Percentiles rank a stretch among this genome's conserved stretches.
Evolutionary conservation across 202 grass and related monocot genomes (phyloP).

Genomic region (Tripidium arundinaceum): DNA sequence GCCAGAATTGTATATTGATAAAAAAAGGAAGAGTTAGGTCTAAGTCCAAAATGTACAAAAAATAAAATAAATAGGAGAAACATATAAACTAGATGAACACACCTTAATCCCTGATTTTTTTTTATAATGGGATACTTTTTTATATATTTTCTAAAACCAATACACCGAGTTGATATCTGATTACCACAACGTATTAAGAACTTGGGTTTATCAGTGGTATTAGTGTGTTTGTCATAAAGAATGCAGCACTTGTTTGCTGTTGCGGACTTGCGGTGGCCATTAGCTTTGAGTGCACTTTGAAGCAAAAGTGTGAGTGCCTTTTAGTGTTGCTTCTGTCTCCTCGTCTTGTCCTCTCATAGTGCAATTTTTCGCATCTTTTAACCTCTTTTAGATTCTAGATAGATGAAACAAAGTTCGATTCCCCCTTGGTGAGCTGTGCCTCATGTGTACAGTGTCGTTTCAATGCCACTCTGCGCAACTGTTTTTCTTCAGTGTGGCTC

Average conservation of each 20-base stretch:
- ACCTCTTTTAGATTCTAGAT: conserved; percentile 22
- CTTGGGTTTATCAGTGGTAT: not conserved
- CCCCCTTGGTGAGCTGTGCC: conserved; percentile 20
- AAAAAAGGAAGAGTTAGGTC: not conserved
- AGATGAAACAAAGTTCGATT: conserved; percentile 21
- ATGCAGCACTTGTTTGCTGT: not conserved
- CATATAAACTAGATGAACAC: too few species aligned
- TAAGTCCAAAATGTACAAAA: too few species aligned
- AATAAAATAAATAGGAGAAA: too few species aligned
- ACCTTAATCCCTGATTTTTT: too few species aligned
- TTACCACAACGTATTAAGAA: not conserved
- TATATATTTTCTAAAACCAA: too few species aligned
- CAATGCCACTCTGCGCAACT: not conserved
- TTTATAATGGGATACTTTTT: too few species aligned
- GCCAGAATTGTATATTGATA: not conserved
- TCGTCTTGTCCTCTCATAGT: conserved; percentile 24
- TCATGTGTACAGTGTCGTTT: conserved; percentile 1
- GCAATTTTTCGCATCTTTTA: not conserved
- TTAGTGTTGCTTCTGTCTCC: conserved; percentile 6
- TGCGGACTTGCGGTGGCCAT: not conserved
- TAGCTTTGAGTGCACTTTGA: too few species aligned
- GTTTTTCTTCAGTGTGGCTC: not conserved
- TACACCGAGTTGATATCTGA: too few species aligned
- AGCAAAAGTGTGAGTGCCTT: conserved; percentile 24
- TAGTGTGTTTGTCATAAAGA: not conserved